These are phyloP conservation scores for Cryptosporidium ubiquitum DNA, from an alignment of 169 alveolate genomes.

Conservation along the genomic window DNA sequence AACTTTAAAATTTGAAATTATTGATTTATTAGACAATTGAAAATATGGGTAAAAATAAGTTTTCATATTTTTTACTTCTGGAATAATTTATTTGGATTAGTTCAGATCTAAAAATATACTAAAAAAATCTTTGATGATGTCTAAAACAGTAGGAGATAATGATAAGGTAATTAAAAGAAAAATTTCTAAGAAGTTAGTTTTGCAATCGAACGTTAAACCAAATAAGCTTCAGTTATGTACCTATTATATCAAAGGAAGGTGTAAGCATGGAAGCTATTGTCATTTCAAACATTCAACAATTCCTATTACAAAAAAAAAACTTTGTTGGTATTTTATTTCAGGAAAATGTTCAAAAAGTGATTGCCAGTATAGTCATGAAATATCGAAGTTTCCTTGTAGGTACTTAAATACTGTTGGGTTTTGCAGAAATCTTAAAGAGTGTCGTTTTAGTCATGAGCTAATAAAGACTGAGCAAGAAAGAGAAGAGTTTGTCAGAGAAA, in stretches of 20 bases:
- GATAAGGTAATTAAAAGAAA: not conserved
- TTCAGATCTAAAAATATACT: not conserved
- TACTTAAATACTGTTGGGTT: conserved; percentile 62
- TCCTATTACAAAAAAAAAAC: conserved; percentile 52
- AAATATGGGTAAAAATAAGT: not conserved
- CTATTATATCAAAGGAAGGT: conserved; percentile 46
- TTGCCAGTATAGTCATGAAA: conserved; percentile 67
- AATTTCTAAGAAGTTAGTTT: not conserved
- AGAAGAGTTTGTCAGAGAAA: conserved; percentile 64
- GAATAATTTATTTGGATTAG: not conserved
- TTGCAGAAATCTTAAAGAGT: conserved; percentile 55
- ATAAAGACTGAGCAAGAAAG: conserved; percentile 27
- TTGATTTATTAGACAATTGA: not conserved
- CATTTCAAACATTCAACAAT: conserved; percentile 16
- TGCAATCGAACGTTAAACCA: not conserved
- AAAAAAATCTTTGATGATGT: not conserved
- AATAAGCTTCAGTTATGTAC: conserved; percentile 38
- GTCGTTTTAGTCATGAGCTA: conserved; percentile 63
- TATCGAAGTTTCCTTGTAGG: conserved; percentile 68
- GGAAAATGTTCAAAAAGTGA: conserved; percentile 65
- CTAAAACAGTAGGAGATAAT: not conserved
- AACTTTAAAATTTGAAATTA: not conserved
- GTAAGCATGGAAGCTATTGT: conserved; percentile 54
- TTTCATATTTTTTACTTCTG: not conserved
- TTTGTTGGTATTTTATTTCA: conserved; percentile 56